Evolutionary conservation across 345 rosid species (phyloP).

Genomic region (Excoecaria agallocha): DNA sequence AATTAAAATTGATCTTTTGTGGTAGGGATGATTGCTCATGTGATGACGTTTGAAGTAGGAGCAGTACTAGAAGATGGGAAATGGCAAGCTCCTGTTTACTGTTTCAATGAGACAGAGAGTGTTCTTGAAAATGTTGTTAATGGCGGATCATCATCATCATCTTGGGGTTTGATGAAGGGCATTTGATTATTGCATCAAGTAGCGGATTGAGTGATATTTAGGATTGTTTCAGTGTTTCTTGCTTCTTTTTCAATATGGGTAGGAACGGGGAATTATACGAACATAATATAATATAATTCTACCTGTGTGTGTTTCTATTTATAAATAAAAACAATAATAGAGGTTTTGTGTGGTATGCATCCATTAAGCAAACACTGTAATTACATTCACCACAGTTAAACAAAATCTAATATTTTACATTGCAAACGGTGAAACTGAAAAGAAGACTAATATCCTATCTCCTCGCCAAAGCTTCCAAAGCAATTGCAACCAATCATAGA

Average conservation of each 20-base stretch:
- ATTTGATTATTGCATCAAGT: background rate
- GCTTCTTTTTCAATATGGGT: background rate
- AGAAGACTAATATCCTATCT: no score
- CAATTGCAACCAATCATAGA: no score
- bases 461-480: no score
- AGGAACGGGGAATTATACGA: no score
- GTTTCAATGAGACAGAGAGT: slow-evolving; percentile 32
- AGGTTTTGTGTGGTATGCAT: no score
- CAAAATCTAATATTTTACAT: no score
- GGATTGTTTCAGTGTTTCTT: background rate
- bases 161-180: slow-evolving; percentile 13
- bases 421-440: no score
- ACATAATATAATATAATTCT: no score
- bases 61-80: slow-evolving; percentile 53
- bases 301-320: no score
- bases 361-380: no score
- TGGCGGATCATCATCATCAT: background rate
- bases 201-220: background rate
- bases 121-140: slow-evolving; percentile 16
- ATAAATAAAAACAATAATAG: no score
- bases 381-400: no score
- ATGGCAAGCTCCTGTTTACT: slow-evolving; percentile 62
- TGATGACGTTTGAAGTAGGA: slow-evolving; percentile 65
- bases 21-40: slow-evolving; percentile 54
- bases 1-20: background rate